A percentile compares a stretch with the other conserved stretches of the same genome.
Evolutionary conservation across 2,329 filamentous ascomycete genomes (phyloP).

Genomic region (Ophiostoma perfectum): DNA sequence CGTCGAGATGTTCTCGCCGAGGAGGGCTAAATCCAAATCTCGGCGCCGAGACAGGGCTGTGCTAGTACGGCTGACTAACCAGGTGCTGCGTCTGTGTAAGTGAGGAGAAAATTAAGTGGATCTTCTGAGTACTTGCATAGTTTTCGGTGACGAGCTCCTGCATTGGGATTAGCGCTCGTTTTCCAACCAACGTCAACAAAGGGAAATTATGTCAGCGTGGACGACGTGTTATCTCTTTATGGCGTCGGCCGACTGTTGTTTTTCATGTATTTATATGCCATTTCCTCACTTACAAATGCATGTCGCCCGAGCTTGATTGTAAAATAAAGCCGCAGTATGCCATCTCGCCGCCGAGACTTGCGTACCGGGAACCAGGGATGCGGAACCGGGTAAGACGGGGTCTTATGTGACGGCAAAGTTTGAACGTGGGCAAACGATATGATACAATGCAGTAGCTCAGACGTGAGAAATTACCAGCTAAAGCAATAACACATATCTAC

Average conservation of each 20-base stretch:
- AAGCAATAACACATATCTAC: too few relatives aligned
- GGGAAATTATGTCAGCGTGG: background rate
- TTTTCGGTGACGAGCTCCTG: background rate
- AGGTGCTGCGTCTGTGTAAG: background rate
- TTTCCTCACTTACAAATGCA: background rate
- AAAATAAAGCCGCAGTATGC: background rate
- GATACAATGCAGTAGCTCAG: too few relatives aligned
- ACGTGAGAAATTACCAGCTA: too few relatives aligned
- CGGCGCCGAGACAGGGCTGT: background rate
- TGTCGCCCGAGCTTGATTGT: background rate
- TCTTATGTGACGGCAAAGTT: background rate
- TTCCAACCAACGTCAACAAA: background rate
- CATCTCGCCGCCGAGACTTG: background rate
- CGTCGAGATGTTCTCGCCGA: background rate
- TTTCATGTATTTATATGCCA: background rate
- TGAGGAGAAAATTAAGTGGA: background rate
- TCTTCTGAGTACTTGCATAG: background rate
- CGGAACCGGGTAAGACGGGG: slow-evolving; percentile 1
- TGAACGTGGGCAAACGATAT: background rate
- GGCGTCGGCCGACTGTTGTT: background rate
- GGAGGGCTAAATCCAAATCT: background rate
- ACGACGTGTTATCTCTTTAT: background rate
- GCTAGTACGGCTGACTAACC: background rate
- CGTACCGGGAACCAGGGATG: background rate
- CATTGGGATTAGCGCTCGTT: background rate